These are phyloP conservation scores for Candida vartiovaarae DNA, from an alignment of 805 yeast genomes.

Conservation along the genomic window DNA sequence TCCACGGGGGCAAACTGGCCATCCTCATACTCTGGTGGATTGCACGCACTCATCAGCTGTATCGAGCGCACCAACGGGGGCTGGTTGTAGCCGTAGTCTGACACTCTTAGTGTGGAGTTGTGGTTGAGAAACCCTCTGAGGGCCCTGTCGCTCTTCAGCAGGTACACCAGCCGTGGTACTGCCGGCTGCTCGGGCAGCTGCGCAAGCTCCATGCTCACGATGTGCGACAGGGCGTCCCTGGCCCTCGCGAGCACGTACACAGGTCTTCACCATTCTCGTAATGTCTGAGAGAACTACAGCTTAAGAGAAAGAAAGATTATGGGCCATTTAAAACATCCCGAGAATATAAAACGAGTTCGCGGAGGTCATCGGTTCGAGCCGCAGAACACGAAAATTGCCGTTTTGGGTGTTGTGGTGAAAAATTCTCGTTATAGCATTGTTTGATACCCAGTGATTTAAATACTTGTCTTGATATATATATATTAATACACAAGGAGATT, in stretches of 20 bases:
- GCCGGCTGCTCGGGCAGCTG: conserved; percentile 30
- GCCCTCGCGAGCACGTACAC: conserved; percentile 40
- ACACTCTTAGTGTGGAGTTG: conserved; percentile 31
- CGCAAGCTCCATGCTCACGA: conserved; percentile 34
- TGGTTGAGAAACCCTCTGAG: conserved; percentile 33
- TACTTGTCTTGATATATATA: too few species aligned
- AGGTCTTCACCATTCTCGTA: conserved; percentile 2
- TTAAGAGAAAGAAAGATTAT: too few species aligned
- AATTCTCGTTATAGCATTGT: too few species aligned
- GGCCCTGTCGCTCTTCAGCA: conserved; percentile 36
- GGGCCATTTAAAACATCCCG: too few species aligned
- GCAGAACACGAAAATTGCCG: too few species aligned
- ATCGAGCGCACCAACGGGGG: conserved; percentile 3
- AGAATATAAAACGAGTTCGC: too few species aligned
- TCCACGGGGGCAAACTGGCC: conserved; percentile 17
- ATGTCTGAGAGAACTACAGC: background rate
- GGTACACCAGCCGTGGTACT: conserved; percentile 33
- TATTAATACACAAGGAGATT: too few species aligned
- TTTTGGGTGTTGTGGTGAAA: too few species aligned
- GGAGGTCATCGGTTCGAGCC: too few species aligned
- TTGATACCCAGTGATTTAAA: too few species aligned
- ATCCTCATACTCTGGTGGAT: conserved; percentile 19
- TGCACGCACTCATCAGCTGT: conserved; percentile 19
- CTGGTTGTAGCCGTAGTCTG: conserved; percentile 2
- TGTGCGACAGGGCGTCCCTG: conserved; percentile 29